Evolutionary conservation across 108 stramenopile species (phyloP).

Genomic region (Fistulifera pelliculosa): DNA sequence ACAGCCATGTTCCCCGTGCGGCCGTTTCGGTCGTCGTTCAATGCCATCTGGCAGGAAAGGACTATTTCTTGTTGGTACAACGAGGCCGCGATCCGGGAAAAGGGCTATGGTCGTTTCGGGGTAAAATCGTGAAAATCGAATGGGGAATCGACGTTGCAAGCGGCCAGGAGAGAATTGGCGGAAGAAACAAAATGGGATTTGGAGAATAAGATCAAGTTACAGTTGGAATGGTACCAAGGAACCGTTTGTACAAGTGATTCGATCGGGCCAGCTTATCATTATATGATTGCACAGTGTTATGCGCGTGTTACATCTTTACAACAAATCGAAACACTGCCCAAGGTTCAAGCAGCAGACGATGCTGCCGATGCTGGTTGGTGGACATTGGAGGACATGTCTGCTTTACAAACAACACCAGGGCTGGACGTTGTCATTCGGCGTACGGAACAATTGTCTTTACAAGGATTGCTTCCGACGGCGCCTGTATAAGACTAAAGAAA

Average conservation of each 20-base stretch:
- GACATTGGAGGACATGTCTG: constrained; percentile 16
- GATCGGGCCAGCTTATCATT: constrained; percentile 56
- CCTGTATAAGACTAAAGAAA: neutral
- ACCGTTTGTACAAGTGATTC: constrained; percentile 17
- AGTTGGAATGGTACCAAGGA: constrained; percentile 27
- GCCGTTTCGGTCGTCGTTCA: constrained; percentile 56
- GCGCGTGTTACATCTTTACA: neutral
- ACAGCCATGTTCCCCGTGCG: constrained; percentile 31
- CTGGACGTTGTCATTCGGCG: constrained; percentile 18
- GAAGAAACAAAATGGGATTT: constrained; percentile 44
- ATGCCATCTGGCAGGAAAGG: constrained; percentile 9
- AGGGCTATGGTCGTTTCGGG: constrained; percentile 58
- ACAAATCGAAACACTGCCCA: constrained; percentile 6
- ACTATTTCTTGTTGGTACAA: constrained; percentile 40
- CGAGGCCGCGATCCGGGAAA: constrained; percentile 60
- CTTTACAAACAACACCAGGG: constrained; percentile 4
- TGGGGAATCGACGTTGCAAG: constrained; percentile 37
- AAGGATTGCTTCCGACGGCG: constrained; percentile 9
- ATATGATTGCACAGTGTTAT: constrained; percentile 47
- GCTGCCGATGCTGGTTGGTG: constrained; percentile 39
- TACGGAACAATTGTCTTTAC: constrained; percentile 17
- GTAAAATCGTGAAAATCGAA: constrained; percentile 70
- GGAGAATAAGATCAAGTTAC: constrained; percentile 8
- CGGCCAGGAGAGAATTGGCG: constrained; percentile 39
- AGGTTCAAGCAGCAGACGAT: constrained; percentile 28